Evolutionary conservation across 1,139 yeast species (phyloP).

Genomic region (Blastobotrys arbuscula): DNA sequence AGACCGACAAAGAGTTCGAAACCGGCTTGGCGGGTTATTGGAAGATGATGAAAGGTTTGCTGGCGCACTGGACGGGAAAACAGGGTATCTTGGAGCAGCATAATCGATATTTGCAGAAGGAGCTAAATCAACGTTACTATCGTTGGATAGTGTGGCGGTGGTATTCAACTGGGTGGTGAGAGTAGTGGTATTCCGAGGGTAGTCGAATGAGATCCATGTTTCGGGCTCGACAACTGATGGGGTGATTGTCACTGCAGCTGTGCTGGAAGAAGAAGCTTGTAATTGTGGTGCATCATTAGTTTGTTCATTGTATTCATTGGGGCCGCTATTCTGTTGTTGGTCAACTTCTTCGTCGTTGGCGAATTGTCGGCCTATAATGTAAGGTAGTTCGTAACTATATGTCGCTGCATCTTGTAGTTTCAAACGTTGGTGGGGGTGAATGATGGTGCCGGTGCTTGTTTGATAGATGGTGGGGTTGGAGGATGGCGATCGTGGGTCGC

Average conservation of each 20-base stretch:
- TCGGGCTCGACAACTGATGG: conserved; percentile 12
- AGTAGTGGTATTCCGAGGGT: conserved; percentile 1
- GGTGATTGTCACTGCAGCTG: background rate
- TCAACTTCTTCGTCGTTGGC: background rate
- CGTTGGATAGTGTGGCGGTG: background rate
- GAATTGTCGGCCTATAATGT: background rate
- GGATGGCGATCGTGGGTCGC: background rate
- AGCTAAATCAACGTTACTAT: conserved; percentile 3
- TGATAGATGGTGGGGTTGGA: background rate
- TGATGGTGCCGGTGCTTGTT: background rate
- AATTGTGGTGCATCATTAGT: too few species aligned
- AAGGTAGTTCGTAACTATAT: conserved; percentile 4
- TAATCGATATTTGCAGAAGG: conserved; percentile 16
- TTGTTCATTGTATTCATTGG: too few species aligned
- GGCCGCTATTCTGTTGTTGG: background rate
- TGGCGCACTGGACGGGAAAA: conserved; percentile 9
- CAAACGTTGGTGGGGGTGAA: background rate
- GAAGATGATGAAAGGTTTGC: background rate
- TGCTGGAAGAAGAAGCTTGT: too few species aligned
- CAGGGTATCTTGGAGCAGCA: conserved; percentile 18
- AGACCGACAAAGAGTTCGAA: conserved; percentile 5
- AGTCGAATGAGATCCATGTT: conserved; percentile 12
- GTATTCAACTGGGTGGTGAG: background rate
- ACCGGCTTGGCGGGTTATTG: background rate
- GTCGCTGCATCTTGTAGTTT: background rate